These are phyloP conservation scores for Artemisia annua DNA, from an alignment of 129 eudicot species.

Conservation along the genomic window DNA sequence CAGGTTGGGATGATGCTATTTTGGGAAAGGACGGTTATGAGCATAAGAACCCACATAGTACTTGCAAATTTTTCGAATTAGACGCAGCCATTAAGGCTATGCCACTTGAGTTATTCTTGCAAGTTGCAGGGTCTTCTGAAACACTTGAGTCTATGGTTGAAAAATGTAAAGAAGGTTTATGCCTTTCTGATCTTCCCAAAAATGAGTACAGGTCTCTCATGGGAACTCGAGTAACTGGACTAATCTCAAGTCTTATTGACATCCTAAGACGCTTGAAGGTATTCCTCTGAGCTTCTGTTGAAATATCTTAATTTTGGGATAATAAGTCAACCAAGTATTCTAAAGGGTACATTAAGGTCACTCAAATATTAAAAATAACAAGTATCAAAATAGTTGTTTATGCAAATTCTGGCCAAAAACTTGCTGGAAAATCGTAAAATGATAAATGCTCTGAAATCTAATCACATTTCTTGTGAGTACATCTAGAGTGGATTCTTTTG, in stretches of 20 bases:
- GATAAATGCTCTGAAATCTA: too few species aligned
- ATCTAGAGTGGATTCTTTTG: too few species aligned
- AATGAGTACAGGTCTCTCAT: slow-evolving; percentile 62
- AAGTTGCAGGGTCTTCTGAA: slow-evolving; percentile 72
- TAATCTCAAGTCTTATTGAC: slow-evolving; percentile 71
- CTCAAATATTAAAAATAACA: too few species aligned
- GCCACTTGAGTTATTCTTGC: slow-evolving; percentile 92
- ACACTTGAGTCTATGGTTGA: slow-evolving; percentile 63
- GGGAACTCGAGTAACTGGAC: slow-evolving; percentile 75
- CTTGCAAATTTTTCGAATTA: slow-evolving; percentile 55
- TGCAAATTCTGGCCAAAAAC: too few species aligned
- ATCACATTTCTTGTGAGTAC: too few species aligned
- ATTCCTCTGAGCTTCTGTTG: slow-evolving; percentile 19
- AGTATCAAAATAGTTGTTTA: too few species aligned
- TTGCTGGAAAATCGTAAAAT: too few species aligned
- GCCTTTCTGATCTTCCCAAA: slow-evolving; percentile 74
- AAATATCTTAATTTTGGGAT: not conserved
- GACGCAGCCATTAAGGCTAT: slow-evolving; percentile 69
- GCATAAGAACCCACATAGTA: slow-evolving; percentile 65
- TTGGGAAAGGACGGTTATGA: slow-evolving; percentile 43
- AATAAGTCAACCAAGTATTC: too few species aligned
- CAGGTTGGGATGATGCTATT: slow-evolving; percentile 59
- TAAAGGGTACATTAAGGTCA: too few species aligned
- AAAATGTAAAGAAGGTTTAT: slow-evolving; percentile 65
- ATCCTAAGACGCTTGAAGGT: slow-evolving; percentile 80